Conservation (phyloP, 2,329 filamentous ascomycete species). For the Coniochaeta sp. region DNA sequence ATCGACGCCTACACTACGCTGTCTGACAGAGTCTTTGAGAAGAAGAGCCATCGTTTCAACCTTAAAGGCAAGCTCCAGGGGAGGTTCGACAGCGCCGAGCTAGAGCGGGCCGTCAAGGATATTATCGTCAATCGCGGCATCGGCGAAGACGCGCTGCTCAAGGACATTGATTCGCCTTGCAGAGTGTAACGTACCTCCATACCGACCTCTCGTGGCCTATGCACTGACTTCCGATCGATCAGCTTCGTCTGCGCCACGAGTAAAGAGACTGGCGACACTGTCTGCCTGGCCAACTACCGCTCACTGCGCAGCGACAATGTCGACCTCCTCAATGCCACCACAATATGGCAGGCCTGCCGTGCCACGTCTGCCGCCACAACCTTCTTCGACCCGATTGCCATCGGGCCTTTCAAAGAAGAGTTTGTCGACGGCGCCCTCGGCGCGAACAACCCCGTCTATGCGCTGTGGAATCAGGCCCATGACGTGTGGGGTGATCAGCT, state of each 20-base stretch:
- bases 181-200: slow-evolving; percentile 9
- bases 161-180: too few relatives aligned
- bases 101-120: slow-evolving; percentile 12
- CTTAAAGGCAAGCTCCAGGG: slow-evolving; percentile 13
- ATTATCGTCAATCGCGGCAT: slow-evolving; percentile 6
- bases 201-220: background rate
- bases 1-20: slow-evolving; percentile 25
- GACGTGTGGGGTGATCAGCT: slow-evolving; percentile 24
- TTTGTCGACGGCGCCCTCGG: slow-evolving; percentile 31
- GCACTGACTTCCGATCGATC: background rate
- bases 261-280: background rate
- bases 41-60: slow-evolving; percentile 11
- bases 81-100: slow-evolving; percentile 9
- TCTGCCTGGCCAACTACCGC: background rate
- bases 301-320: slow-evolving; percentile 12
- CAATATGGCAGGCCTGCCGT: slow-evolving; percentile 28
- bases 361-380: slow-evolving; percentile 27
- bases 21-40: slow-evolving; percentile 12
- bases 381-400: slow-evolving; percentile 28
- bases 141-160: background rate
- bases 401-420: slow-evolving; percentile 20
- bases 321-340: slow-evolving; percentile 11
- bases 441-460: slow-evolving; percentile 35
- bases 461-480: slow-evolving; percentile 30
- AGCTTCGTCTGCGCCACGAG: background rate